These are phyloP conservation scores for Eremomyces bilateralis DNA, from an alignment of 495 filamentous ascomycete genomes.

Conservation along the genomic window DNA sequence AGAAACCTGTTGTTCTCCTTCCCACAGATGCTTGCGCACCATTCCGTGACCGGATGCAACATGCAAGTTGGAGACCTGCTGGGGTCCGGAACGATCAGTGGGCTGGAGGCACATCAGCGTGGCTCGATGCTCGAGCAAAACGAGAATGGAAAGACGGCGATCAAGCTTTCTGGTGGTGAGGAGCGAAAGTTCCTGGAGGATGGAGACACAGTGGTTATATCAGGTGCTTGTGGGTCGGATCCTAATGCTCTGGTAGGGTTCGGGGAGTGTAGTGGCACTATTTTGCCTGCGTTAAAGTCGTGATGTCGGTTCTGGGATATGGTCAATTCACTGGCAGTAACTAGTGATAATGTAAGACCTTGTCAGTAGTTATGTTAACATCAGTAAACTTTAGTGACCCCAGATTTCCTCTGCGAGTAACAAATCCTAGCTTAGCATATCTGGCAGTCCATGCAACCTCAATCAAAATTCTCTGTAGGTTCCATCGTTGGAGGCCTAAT, in stretches of 20 bases:
- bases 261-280: constrained; percentile 19
- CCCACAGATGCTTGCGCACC: constrained; percentile 86
- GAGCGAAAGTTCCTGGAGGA: constrained; percentile 63
- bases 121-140: constrained; percentile 74
- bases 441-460: too few relatives aligned
- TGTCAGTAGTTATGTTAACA: too few relatives aligned
- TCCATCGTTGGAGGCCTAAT: too few relatives aligned
- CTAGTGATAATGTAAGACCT: too few relatives aligned
- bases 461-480: too few relatives aligned
- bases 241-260: constrained; percentile 22
- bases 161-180: constrained; percentile 46
- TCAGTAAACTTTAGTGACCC: too few relatives aligned
- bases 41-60: constrained; percentile 68
- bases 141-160: constrained; percentile 41
- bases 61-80: constrained; percentile 65
- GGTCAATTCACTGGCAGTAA: too few relatives aligned
- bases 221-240: constrained; percentile 37
- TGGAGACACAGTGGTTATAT: constrained; percentile 55
- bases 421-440: too few relatives aligned
- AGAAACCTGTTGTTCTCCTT: constrained; percentile 75
- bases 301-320: too few relatives aligned
- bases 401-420: too few relatives aligned
- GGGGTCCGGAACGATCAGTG: constrained; percentile 79
- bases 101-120: constrained; percentile 28
- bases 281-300: constrained; percentile 16